Evolutionary conservation across 179 eudicot genomes (phyloP).

Genomic region (Heliamphora pulchella): DNA sequence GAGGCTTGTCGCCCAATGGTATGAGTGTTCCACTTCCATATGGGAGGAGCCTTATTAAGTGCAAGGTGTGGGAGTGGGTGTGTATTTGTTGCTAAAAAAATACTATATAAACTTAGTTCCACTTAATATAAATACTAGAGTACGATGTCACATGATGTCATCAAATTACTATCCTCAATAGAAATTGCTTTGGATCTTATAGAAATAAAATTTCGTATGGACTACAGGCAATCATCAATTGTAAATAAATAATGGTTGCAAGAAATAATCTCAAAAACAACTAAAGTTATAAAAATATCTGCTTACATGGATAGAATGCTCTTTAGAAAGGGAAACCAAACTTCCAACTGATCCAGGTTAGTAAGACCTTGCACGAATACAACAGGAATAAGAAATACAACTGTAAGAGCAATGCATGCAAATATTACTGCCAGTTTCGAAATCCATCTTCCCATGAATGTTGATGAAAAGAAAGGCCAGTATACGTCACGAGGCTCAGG

Average conservation of each 20-base stretch:
- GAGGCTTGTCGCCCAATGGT: no score
- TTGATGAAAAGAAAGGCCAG: constrained; percentile 63
- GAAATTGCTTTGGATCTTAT: background rate
- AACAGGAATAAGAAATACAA: constrained; percentile 51
- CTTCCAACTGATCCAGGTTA: constrained; percentile 49
- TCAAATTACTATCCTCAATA: background rate
- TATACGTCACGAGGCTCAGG: constrained; percentile 73
- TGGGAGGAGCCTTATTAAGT: no score
- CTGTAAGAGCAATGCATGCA: constrained; percentile 35
- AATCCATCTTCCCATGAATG: constrained; percentile 43
- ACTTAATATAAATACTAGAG: background rate
- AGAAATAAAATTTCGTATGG: background rate
- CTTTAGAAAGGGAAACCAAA: constrained; percentile 48
- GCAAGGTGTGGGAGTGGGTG: no score
- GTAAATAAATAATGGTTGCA: background rate
- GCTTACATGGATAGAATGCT: constrained; percentile 47
- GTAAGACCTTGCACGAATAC: constrained; percentile 67
- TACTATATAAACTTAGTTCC: background rate
- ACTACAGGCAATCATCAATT: background rate
- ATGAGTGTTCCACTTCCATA: no score
- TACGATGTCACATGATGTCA: background rate
- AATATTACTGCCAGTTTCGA: constrained; percentile 40
- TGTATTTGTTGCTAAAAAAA: no score
- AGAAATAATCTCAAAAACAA: background rate
- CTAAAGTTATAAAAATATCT: constrained; percentile 8